These are phyloP conservation scores for Exserohilum turcica DNA, from an alignment of 2,329 filamentous ascomycete genomes.

Conservation along the genomic window DNA sequence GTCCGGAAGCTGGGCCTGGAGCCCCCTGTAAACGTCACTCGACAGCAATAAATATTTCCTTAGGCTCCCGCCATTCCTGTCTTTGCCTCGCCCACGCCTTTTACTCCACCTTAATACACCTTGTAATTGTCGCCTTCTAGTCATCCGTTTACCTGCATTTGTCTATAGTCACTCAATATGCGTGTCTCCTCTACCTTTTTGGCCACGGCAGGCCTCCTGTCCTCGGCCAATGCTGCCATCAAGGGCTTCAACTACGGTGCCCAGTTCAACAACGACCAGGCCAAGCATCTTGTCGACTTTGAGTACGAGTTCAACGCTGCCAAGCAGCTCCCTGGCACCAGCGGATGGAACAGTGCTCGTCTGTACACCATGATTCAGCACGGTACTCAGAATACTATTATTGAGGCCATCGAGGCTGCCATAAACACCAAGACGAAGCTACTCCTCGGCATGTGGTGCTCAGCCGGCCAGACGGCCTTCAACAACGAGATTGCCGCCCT, in stretches of 20 bases:
- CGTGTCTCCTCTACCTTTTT: conserved; percentile 42
- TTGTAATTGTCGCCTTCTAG: conserved; percentile 12
- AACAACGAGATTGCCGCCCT: conserved; percentile 76
- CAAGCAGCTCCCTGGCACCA: conserved; percentile 65
- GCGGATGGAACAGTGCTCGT: conserved; percentile 66
- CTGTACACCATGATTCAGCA: conserved; percentile 78
- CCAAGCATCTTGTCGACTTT: conserved; percentile 68
- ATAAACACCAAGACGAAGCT: conserved; percentile 79
- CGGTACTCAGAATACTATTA: conserved; percentile 67
- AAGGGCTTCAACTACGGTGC: conserved; percentile 76
- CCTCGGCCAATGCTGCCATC: conserved; percentile 46
- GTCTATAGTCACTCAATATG: conserved; percentile 32
- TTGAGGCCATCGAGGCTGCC: conserved; percentile 76
- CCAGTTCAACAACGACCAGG: conserved; percentile 63
- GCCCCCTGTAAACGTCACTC: conserved; percentile 23
- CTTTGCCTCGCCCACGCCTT: conserved; percentile 6
- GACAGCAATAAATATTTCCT: conserved; percentile 19
- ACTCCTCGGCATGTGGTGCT: conserved; percentile 84
- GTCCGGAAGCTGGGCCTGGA: conserved; percentile 14
- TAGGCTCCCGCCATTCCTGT: conserved; percentile 6
- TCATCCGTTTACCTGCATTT: background rate
- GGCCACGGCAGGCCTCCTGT: conserved; percentile 47
- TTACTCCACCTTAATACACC: background rate
- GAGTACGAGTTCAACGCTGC: conserved; percentile 72
- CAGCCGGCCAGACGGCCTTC: conserved; percentile 66